These are phyloP conservation scores for Penicillium sp. DNA, from an alignment of 2,329 filamentous ascomycete genomes.

Conservation along the genomic window DNA sequence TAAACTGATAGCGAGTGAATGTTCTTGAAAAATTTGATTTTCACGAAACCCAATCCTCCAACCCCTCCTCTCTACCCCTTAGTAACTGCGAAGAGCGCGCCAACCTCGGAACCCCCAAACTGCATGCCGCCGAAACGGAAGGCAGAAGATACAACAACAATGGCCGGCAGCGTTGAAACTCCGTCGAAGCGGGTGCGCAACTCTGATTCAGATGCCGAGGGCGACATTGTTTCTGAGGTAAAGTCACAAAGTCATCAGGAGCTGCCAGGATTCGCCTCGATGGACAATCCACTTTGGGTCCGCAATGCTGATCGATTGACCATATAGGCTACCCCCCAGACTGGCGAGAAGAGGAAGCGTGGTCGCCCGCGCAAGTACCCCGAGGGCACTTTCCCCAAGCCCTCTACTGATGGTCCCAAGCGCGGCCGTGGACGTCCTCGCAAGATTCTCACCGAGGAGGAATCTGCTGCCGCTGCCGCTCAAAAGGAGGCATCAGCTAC, in stretches of 20 bases:
- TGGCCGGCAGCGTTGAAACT: slow-evolving; percentile 12
- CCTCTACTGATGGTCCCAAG: slow-evolving; percentile 27
- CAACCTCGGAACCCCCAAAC: neutral
- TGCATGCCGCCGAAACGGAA: slow-evolving; percentile 29
- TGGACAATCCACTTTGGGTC: neutral
- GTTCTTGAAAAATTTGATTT: neutral
- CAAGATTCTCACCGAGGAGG: slow-evolving; percentile 23
- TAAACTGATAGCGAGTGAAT: neutral
- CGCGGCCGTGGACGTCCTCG: slow-evolving; percentile 36
- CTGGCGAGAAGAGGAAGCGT: slow-evolving; percentile 33
- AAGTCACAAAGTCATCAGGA: slow-evolving; percentile 6
- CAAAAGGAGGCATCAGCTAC: slow-evolving; percentile 6
- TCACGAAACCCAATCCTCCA: neutral
- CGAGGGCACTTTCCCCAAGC: slow-evolving; percentile 22
- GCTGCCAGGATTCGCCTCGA: slow-evolving; percentile 4
- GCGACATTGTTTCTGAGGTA: slow-evolving; percentile 8
- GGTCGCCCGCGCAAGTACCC: slow-evolving; percentile 38
- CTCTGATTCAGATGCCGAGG: slow-evolving; percentile 1
- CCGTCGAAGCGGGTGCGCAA: slow-evolving; percentile 28
- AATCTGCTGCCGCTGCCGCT: slow-evolving; percentile 8
- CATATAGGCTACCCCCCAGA: slow-evolving; percentile 18
- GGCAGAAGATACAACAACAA: slow-evolving; percentile 19
- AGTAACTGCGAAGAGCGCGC: neutral
- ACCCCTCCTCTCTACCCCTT: slow-evolving; percentile 1
- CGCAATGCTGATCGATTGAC: neutral